Conservation (phyloP, 169 alveolate genomes). For the Perkinsus marinus region DNA sequence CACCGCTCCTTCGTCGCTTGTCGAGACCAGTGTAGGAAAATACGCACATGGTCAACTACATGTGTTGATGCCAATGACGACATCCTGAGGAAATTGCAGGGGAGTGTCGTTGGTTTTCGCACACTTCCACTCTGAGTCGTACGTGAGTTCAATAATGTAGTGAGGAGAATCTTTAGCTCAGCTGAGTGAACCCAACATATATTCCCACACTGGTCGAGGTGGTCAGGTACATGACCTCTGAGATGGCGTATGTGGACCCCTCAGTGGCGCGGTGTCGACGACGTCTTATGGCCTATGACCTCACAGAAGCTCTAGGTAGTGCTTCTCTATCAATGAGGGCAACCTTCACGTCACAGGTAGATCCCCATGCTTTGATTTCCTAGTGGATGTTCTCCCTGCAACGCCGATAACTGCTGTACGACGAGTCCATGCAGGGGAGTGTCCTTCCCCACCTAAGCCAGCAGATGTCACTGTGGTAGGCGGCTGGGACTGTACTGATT, state of each 20-base stretch:
- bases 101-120: too few species aligned
- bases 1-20: too few species aligned
- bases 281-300: not conserved
- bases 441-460: not conserved
- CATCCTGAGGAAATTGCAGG: too few species aligned
- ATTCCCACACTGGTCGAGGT: too few species aligned
- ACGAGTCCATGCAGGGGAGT: not conserved
- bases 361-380: not conserved
- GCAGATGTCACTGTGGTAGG: not conserved
- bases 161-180: too few species aligned
- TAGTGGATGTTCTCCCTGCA: not conserved
- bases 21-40: too few species aligned
- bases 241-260: not conserved
- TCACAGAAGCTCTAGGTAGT: not conserved
- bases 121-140: too few species aligned
- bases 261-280: not conserved
- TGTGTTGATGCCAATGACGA: too few species aligned
- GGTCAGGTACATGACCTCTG: not conserved
- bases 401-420: not conserved
- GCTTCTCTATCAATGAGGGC: not conserved
- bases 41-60: too few species aligned
- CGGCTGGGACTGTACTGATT: not conserved
- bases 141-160: too few species aligned
- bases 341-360: not conserved
- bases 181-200: too few species aligned